Evolutionary conservation across 129 eudicot species (phyloP), one percentile per base, ranked within the genome.

Genomic region (Lonicera japonica): DNA sequence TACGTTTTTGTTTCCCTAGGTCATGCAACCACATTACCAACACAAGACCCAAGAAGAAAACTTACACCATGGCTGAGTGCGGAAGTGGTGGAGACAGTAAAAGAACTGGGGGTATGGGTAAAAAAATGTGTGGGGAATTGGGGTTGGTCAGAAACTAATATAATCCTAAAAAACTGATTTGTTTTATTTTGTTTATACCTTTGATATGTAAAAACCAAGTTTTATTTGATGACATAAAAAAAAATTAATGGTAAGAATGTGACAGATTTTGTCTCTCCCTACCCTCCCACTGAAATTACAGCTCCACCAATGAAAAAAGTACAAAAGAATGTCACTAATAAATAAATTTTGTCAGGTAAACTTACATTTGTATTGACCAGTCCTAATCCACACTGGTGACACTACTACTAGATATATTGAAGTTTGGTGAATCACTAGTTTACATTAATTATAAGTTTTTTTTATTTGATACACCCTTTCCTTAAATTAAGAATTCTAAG

Each of bases 261-360:
- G 43, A 38, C 43, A 38, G 43, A 38, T 38, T 38, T 38, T 38
- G 43, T 10, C 43, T 4, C 43, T 10, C 43, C 43, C 43, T 5
- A 4, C 43, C 10, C 50, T 46, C 76, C 76, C 61, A 63, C 58
- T 21, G 13, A 36, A 58, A 45, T 54, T 43, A 43, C 50, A 43
- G 50, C 50, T 43, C 50, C 50, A 43, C 50, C 13, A 43, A 8
- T 43, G 50, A 43, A 29, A n/a, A 14, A 43, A 4, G 50, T 43
- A 43, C 50, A 43, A 14, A 14, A 10, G 50, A 43, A 43, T 43
- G 50, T 43, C 36, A 29, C 36, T 29, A 43, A 43, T 14, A 43
- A 43, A 43, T 43, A 43, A 43, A 10, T 43, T 43, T 8, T 14
- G 13, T 43, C 14, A 43, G 50, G 50, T 43, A 43, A 29, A 43